Conservation (phyloP, 805 yeast genomes). For the Tetrapisispora phaffii region DNA sequence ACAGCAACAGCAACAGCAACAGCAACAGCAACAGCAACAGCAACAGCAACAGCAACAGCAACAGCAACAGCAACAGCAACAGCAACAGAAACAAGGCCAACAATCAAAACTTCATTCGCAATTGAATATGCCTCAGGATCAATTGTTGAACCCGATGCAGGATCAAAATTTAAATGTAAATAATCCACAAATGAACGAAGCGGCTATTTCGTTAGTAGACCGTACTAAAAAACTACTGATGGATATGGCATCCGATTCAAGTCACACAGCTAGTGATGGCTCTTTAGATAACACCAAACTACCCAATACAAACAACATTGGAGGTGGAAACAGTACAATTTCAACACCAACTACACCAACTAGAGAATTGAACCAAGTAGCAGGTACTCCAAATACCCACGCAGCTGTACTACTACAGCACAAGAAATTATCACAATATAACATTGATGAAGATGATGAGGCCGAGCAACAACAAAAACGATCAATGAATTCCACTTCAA, state of each 20-base stretch:
- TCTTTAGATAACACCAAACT: background rate
- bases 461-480: conserved; percentile 16
- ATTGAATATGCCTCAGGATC: conserved; percentile 2
- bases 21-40: conserved; percentile 6
- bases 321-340: conserved; percentile 17
- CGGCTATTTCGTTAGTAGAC: conserved; percentile 27
- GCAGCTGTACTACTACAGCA: conserved; percentile 29
- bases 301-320: conserved; percentile 2
- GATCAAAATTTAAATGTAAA: conserved; percentile 1
- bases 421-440: conserved; percentile 34
- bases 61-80: conserved; percentile 5
- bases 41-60: conserved; percentile 4
- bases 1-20: conserved; percentile 9
- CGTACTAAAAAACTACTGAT: conserved; percentile 25
- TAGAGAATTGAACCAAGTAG: conserved; percentile 19
- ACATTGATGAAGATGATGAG: conserved; percentile 49
- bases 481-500: conserved; percentile 14
- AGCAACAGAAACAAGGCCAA: conserved; percentile 4
- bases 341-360: conserved; percentile 29
- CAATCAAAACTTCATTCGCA: background rate
- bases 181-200: conserved; percentile 18
- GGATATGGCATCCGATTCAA: conserved; percentile 22
- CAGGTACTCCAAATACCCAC: conserved; percentile 17
- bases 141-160: conserved; percentile 1
- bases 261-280: background rate